These are phyloP conservation scores for Solanum arcanum DNA, from an alignment of 257 asterid species.

Conservation along the genomic window DNA sequence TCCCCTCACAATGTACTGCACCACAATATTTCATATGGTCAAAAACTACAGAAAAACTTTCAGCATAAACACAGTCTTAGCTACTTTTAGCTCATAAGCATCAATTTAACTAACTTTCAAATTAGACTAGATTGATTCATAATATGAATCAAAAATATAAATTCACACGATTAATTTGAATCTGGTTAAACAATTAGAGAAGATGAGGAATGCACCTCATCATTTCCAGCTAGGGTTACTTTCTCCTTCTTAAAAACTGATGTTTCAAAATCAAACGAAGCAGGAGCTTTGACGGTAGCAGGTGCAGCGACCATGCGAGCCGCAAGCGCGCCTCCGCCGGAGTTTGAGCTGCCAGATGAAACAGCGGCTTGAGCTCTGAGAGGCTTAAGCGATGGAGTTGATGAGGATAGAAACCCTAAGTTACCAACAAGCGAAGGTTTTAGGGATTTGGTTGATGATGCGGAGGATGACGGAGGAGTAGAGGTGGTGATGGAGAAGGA, in stretches of 20 bases:
- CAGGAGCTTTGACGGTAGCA: constrained; percentile 22
- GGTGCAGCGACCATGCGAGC: constrained; percentile 60
- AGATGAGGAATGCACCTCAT: constrained; percentile 36
- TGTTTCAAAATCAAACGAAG: constrained; percentile 64
- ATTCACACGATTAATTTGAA: background rate
- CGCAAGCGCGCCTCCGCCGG: constrained; percentile 40
- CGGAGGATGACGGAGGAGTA: constrained; percentile 7
- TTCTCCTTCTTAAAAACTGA: constrained; percentile 75
- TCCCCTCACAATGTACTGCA: constrained; percentile 90
- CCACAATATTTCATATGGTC: background rate
- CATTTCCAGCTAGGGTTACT: constrained; percentile 72
- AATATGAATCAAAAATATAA: background rate
- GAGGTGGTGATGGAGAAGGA: constrained; percentile 16
- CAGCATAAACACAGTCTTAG: background rate
- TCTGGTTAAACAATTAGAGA: background rate
- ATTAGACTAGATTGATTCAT: background rate
- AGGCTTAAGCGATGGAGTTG: constrained; percentile 37
- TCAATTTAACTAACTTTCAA: background rate
- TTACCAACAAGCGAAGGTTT: constrained; percentile 14
- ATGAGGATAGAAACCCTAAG: constrained; percentile 47
- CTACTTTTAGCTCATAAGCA: background rate
- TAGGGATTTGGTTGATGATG: constrained; percentile 10
- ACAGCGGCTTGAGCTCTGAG: constrained; percentile 25
- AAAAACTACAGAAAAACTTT: background rate
- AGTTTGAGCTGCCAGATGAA: background rate